phyloP scores from a whole-genome alignment of 1,139 yeast species.

The Kurtzmaniella quercitrusa region DNA sequence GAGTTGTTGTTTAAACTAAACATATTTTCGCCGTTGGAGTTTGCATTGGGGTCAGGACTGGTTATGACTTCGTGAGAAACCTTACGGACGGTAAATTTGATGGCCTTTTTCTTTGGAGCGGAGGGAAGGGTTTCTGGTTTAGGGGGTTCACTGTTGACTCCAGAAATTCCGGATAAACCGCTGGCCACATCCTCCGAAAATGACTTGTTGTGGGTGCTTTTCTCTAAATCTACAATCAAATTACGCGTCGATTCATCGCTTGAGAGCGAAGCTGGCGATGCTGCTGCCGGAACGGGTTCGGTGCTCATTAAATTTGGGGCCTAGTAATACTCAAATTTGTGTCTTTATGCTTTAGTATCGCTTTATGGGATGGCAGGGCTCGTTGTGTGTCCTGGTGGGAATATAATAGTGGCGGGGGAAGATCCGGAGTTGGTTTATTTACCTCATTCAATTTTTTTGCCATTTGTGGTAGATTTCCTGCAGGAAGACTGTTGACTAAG shows the following conservation, averaged over 20 bases:
- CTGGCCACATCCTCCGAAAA: background rate
- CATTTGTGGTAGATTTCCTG: background rate
- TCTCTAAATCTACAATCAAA: slow-evolving; percentile 26
- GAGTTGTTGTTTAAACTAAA: background rate
- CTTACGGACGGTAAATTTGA: slow-evolving; percentile 41
- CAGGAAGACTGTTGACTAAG: background rate
- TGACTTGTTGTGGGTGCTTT: slow-evolving; percentile 3
- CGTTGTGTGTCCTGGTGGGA: background rate
- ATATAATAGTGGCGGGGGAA: background rate
- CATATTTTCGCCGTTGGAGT: background rate
- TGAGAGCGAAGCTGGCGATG: slow-evolving; percentile 28
- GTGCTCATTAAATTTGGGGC: background rate
- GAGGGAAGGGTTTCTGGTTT: background rate
- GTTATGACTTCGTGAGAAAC: slow-evolving; percentile 33
- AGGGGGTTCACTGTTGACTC: background rate
- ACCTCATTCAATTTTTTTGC: background rate
- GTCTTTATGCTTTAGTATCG: background rate
- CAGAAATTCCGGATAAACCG: background rate
- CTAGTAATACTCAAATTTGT: too few species aligned
- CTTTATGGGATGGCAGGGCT: background rate
- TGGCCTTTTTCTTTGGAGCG: slow-evolving; percentile 22
- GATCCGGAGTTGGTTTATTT: background rate
- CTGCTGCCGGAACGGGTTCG: slow-evolving; percentile 3
- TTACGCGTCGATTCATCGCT: slow-evolving; percentile 29
- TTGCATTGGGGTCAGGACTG: slow-evolving; percentile 12